phyloP scores from a whole-genome alignment of 495 filamentous ascomycete species.

The Bathelium albidoporum region DNA sequence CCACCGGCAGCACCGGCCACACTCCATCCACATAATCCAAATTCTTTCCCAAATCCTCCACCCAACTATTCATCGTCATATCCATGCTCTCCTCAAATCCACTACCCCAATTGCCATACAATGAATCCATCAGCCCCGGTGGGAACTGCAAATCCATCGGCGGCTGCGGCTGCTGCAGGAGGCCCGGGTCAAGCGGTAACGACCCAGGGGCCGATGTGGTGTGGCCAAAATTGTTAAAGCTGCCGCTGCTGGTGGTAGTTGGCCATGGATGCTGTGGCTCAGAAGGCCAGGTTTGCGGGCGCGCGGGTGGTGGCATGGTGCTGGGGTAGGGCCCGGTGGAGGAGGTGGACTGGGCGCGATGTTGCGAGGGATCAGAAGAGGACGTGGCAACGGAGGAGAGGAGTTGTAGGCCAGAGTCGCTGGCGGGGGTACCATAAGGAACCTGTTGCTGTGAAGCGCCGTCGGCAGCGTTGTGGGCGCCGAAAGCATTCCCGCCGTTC shows the following conservation, averaged over 20 bases:
- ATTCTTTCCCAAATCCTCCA: neutral
- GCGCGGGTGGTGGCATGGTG: neutral
- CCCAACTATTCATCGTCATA: slow-evolving; percentile 14
- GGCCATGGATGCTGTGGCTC: neutral
- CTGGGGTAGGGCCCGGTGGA: neutral
- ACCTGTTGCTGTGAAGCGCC: neutral
- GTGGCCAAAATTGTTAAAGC: slow-evolving; percentile 2
- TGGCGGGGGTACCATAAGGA: too few species aligned
- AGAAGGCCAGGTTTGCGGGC: neutral
- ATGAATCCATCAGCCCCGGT: neutral
- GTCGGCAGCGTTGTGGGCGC: neutral
- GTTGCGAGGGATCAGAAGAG: neutral
- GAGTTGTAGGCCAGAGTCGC: slow-evolving; percentile 9
- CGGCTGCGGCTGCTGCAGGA: neutral
- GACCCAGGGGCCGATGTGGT: neutral
- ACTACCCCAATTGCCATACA: slow-evolving; percentile 13
- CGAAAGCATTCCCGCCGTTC: neutral
- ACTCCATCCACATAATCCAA: neutral
- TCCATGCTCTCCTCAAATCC: slow-evolving; percentile 27
- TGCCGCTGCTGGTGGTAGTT: neutral
- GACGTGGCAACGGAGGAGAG: slow-evolving; percentile 16
- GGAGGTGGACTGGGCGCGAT: neutral
- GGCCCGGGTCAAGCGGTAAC: neutral
- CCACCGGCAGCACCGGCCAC: neutral
- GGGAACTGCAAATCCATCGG: neutral